Conservation (phyloP, 495 filamentous ascomycete genomes). For the Daldinia childiae region DNA sequence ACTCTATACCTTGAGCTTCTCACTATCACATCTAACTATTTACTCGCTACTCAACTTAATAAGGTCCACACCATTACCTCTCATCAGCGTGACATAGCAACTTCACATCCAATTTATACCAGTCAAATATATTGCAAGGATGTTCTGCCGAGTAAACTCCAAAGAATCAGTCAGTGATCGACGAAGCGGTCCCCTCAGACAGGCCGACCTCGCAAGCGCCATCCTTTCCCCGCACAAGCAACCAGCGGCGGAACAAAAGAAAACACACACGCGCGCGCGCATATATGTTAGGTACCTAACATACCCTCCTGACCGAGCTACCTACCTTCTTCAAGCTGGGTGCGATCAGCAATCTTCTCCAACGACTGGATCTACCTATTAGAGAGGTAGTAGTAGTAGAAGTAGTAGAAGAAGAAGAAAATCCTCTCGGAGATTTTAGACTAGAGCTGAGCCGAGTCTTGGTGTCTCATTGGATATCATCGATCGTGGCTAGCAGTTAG, state of each 20-base stretch:
- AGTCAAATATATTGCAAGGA: constrained; percentile 20
- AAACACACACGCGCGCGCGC: not conserved
- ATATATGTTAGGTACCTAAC: too few species aligned
- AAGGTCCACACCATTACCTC: not conserved
- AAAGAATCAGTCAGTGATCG: constrained; percentile 31
- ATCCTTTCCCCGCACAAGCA: constrained; percentile 36
- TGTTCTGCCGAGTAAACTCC: constrained; percentile 33
- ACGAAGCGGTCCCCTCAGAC: constrained; percentile 6
- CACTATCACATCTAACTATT: not conserved
- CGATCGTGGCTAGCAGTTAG: not conserved
- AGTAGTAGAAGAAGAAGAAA: constrained; percentile 3
- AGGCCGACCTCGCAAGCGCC: constrained; percentile 31
- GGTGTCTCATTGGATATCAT: constrained; percentile 6
- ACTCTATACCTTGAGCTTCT: not conserved
- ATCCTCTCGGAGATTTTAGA: not conserved
- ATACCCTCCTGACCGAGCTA: constrained; percentile 4
- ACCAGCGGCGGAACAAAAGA: constrained; percentile 11
- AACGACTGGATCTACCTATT: constrained; percentile 18
- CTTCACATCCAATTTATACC: constrained; percentile 1
- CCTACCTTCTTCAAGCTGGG: constrained; percentile 24
- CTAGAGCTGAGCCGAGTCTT: not conserved
- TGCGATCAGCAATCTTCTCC: constrained; percentile 38
- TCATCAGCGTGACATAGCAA: not conserved
- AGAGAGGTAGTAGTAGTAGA: constrained; percentile 19
- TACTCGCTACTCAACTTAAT: not conserved